Percentiles rank a stretch among this genome's conserved stretches.
Conservation (phyloP, 2,329 filamentous ascomycete species). For the Myrmaecium sp. region DNA sequence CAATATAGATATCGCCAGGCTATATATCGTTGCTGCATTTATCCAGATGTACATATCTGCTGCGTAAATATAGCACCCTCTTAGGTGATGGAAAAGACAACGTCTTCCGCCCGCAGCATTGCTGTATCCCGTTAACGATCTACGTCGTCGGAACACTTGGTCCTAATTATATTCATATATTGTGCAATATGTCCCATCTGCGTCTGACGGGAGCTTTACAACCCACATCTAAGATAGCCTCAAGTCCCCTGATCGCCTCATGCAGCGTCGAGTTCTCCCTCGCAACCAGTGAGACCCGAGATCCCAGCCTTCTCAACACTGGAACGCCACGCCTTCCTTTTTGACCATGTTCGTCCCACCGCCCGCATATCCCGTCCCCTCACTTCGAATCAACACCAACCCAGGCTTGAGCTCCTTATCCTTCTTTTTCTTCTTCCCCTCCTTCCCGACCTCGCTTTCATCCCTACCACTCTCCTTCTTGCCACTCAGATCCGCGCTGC, state of each 20-base stretch:
- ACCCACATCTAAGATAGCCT: slow-evolving; percentile 1
- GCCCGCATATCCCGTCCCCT: slow-evolving; percentile 85
- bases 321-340: slow-evolving; percentile 64
- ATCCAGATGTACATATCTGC: no score
- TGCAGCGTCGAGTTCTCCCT: no score
- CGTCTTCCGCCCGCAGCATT: no score
- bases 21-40: no score
- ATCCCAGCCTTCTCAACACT: slow-evolving; percentile 41
- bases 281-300: neutral
- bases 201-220: slow-evolving; percentile 1
- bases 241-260: neutral
- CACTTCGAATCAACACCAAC: slow-evolving; percentile 61
- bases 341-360: slow-evolving; percentile 71
- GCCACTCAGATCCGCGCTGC: slow-evolving; percentile 55
- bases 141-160: no score
- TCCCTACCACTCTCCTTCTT: slow-evolving; percentile 10
- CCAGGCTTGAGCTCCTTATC: slow-evolving; percentile 50
- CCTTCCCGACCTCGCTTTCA: slow-evolving; percentile 16
- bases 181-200: no score
- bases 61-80: no score
- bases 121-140: no score
- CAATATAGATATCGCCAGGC: no score
- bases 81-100: no score
- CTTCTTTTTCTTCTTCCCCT: slow-evolving; percentile 26
- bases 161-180: no score